Evolutionary conservation across 371 early-diverging fungal genomes (phyloP), one percentile per base, ranked within the genome.

Genomic region (Mucor indicus): DNA sequence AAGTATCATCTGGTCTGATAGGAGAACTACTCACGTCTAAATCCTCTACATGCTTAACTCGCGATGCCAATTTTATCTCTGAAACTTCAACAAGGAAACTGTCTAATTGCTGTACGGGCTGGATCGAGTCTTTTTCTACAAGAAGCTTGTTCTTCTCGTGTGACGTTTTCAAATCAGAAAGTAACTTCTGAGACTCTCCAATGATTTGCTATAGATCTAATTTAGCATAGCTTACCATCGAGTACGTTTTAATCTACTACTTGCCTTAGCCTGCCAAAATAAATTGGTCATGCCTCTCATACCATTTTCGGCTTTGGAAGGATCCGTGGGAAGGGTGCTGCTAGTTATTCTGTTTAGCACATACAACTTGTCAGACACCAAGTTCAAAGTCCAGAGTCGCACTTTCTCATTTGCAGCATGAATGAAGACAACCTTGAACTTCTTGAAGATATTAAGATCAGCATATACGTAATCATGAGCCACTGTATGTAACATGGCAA

Each of bases 371-470:
- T 43, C 5, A 42, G 43, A 33, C 21, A 51, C 52, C 37, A 57
- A 29, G 2, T 52, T 47, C 48, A 48, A 57, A 1, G 44, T 42
- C 58, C 52, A 48, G 10, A 57, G 19, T 38, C 58, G 52, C 25
- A 52, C 38, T 52, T 16, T 51, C 43, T 57, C 38, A 33, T n/a
- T 33, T 38, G 47, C 48, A 50, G 51, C 57, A 31, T 50, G 50
- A 5, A 56, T 38, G 50, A 56, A 56, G 46, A 38, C 49, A 0
- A 56, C 56, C 32, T 40, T 49, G 1, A 56, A 31, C 41, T 46
- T 50, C 17, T 11, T 0, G 12, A 56, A 56, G 41, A 50, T 21
- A 45, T 56, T 31, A 15, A 29, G 39, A 50, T 56, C 50, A 41
- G 57, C 57, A 19, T 57, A 47, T 31, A 0, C 3, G 29, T 37